Conservation (phyloP, 331 rosid species). For the Prunus yedoensis region DNA sequence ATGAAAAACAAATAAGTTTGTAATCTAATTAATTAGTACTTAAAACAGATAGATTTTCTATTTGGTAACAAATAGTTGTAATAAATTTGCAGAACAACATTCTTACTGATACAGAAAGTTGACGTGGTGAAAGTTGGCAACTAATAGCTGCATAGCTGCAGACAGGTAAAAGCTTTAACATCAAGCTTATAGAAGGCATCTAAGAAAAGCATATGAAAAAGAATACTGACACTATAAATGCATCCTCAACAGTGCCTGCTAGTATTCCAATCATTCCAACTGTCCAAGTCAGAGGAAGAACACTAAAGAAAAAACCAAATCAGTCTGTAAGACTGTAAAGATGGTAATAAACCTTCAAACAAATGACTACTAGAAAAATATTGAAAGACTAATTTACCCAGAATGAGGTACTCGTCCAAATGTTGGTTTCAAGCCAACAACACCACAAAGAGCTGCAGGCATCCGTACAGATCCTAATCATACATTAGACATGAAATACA, state of each 20-base stretch:
- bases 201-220: conserved; percentile 4
- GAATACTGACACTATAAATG: conserved; percentile 66
- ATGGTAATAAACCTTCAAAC: conserved; percentile 18
- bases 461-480: conserved; percentile 82
- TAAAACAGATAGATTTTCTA: not conserved
- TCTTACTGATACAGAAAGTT: conserved; percentile 43
- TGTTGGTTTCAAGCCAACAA: conserved; percentile 88
- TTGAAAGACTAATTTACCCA: conserved; percentile 48
- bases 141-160: conserved; percentile 82
- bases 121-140: conserved; percentile 44
- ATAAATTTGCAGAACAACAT: not conserved
- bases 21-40: not conserved
- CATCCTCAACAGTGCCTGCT: conserved; percentile 76
- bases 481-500: conserved; percentile 19
- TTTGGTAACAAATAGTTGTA: not conserved
- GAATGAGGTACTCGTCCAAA: conserved; percentile 74
- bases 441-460: conserved; percentile 96
- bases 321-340: conserved; percentile 8
- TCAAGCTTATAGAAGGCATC: conserved; percentile 2
- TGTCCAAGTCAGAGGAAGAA: conserved; percentile 91
- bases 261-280: conserved; percentile 91
- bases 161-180: conserved; percentile 15
- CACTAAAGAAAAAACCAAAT: conserved; percentile 47
- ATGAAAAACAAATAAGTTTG: not conserved
- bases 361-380: conserved; percentile 2